phyloP scores from a whole-genome alignment of 768 basidiomycete species.

The Tylopilus plumbeoviolaceoides region DNA sequence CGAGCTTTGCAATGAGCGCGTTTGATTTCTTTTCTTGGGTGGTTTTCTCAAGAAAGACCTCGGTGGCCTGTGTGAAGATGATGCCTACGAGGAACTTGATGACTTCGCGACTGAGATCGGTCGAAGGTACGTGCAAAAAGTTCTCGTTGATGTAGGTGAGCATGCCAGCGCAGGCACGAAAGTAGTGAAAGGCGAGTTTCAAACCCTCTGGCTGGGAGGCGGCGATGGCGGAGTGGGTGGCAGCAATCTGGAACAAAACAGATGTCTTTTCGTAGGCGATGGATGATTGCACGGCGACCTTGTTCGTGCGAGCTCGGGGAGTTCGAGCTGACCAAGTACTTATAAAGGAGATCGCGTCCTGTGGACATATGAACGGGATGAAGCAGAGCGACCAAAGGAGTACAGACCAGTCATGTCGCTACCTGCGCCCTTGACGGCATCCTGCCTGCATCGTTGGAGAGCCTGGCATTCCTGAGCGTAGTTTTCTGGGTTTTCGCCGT shows the following conservation, averaged over 20 bases:
- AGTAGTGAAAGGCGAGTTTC: constrained; percentile 92
- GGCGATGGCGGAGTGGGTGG: constrained; percentile 90
- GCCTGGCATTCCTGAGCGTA: constrained; percentile 81
- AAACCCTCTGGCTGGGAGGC: constrained; percentile 85
- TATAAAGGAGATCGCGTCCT: constrained; percentile 94
- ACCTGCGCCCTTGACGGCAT: constrained; percentile 94
- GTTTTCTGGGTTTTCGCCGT: constrained; percentile 88
- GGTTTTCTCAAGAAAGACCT: constrained; percentile 94
- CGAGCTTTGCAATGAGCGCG: constrained; percentile 79
- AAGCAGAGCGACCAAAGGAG: neutral
- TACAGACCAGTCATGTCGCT: constrained; percentile 87
- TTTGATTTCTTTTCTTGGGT: constrained; percentile 86
- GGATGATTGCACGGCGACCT: constrained; percentile 90
- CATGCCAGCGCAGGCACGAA: constrained; percentile 90
- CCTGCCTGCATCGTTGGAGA: constrained; percentile 89
- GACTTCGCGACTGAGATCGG: constrained; percentile 90
- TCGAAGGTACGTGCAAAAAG: constrained; percentile 95
- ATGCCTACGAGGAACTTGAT: constrained; percentile 88
- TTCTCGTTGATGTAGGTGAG: constrained; percentile 99
- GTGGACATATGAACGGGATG: constrained; percentile 6
- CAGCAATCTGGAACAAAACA: constrained; percentile 93
- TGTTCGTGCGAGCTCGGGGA: constrained; percentile 90
- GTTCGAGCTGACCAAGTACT: constrained; percentile 98
- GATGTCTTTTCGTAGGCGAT: constrained; percentile 99
- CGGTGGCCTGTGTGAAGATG: constrained; percentile 90